These are phyloP conservation scores for Arthrobotrys entomopaga DNA, from an alignment of 2,329 filamentous ascomycete genomes.

Conservation along the genomic window DNA sequence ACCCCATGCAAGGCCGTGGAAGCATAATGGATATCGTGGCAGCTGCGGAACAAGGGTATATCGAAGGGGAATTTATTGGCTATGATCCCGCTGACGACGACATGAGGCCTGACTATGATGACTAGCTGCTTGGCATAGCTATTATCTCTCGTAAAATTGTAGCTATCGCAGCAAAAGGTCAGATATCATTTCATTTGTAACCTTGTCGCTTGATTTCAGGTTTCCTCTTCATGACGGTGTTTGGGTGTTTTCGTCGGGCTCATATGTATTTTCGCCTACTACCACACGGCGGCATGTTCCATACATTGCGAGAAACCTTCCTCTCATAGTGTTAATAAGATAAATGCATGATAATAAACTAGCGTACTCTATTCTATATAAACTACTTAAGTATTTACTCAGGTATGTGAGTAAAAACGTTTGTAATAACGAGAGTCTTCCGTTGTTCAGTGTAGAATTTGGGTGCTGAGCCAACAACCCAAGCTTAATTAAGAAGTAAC, in stretches of 20 bases:
- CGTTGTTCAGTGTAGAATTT: too few relatives aligned
- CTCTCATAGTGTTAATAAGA: neutral
- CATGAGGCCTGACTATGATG: constrained; percentile 52
- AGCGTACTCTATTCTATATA: neutral
- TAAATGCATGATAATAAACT: neutral
- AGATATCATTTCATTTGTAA: neutral
- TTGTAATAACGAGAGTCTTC: too few relatives aligned
- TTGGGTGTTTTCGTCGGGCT: constrained; percentile 3
- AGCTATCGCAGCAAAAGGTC: neutral
- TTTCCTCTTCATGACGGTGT: neutral
- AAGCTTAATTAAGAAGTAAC: too few relatives aligned
- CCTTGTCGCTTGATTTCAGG: neutral
- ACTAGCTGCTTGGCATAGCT: constrained; percentile 15
- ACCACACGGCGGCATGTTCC: neutral
- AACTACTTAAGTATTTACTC: too few relatives aligned
- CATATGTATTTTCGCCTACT: neutral
- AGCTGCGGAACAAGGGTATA: constrained; percentile 23
- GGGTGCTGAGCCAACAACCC: too few relatives aligned
- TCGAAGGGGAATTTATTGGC: constrained; percentile 27
- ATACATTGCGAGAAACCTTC: neutral
- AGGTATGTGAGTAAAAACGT: too few relatives aligned
- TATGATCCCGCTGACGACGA: constrained; percentile 53
- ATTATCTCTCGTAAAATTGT: neutral
- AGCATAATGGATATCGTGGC: constrained; percentile 44
- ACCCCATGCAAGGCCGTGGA: constrained; percentile 31